Conservation (phyloP, 2,329 filamentous ascomycete genomes). For the Zopfia rhizophila region DNA sequence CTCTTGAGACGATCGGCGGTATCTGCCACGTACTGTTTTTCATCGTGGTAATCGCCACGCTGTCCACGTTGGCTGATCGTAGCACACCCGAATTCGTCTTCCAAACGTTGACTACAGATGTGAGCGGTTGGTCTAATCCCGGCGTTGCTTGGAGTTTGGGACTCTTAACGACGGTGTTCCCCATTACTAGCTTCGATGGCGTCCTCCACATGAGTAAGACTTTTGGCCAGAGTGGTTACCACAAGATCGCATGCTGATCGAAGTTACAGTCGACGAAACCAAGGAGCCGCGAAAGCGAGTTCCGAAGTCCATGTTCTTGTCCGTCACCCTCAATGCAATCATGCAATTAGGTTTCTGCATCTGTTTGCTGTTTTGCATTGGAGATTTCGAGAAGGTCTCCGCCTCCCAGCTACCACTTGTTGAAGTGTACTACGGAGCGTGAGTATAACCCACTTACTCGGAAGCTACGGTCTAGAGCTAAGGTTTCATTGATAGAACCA, state of each 20-base stretch:
- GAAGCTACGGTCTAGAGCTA: too few relatives aligned
- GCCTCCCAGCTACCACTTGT: conserved; percentile 33
- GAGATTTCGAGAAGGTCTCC: conserved; percentile 39
- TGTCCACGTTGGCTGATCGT: conserved; percentile 52
- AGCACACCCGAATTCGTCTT: conserved; percentile 54
- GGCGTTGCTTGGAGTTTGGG: conserved; percentile 54
- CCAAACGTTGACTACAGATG: conserved; percentile 53
- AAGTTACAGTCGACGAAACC: conserved; percentile 26
- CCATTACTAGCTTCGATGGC: conserved; percentile 55
- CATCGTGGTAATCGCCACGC: conserved; percentile 57
- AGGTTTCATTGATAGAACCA: too few relatives aligned
- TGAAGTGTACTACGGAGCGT: conserved; percentile 51
- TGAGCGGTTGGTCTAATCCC: conserved; percentile 50
- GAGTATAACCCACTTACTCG: too few relatives aligned
- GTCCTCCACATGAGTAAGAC: conserved; percentile 52
- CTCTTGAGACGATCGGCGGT: conserved; percentile 56
- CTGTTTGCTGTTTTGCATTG: conserved; percentile 56
- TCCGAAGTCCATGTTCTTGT: conserved; percentile 51
- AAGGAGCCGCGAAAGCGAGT: conserved; percentile 27
- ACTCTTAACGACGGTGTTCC: conserved; percentile 39
- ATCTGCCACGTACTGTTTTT: conserved; percentile 59
- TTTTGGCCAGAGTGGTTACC: background rate
- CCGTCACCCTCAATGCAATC: conserved; percentile 53
- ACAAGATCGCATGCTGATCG: background rate
- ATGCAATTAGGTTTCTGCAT: conserved; percentile 54